Evolutionary conservation across 345 rosid genomes (phyloP).

Genomic region (Microcos paniculata): DNA sequence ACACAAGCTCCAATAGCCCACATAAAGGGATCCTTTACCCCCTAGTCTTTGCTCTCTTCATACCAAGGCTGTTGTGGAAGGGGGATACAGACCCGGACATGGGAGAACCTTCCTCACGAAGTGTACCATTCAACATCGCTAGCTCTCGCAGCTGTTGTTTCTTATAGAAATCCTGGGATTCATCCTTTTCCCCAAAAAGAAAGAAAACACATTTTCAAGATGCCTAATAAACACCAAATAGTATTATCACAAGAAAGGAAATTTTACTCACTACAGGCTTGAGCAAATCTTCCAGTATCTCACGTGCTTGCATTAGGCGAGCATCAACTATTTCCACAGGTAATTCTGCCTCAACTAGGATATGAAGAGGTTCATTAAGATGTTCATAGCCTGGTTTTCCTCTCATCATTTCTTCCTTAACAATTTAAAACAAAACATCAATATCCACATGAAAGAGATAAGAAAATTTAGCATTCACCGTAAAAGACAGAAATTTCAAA

Average conservation of each 20-base stretch:
- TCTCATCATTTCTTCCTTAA: slow-evolving; percentile 93
- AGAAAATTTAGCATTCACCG: background rate
- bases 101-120: slow-evolving; percentile 90
- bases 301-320: slow-evolving; percentile 88
- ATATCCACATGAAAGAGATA: background rate
- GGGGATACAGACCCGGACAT: slow-evolving; percentile 95
- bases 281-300: slow-evolving; percentile 89
- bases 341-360: slow-evolving; percentile 90
- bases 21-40: slow-evolving; percentile 37
- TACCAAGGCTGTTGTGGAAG: slow-evolving; percentile 77
- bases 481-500: background rate
- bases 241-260: background rate
- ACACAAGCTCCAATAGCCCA: slow-evolving; percentile 33
- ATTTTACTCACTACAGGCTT: slow-evolving; percentile 67
- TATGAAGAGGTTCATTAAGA: slow-evolving; percentile 90
- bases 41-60: slow-evolving; percentile 97
- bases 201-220: background rate
- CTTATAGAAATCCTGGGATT: slow-evolving; percentile 92
- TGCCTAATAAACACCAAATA: background rate
- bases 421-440: slow-evolving; percentile 16
- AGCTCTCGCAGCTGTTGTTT: slow-evolving; percentile 96
- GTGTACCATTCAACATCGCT: slow-evolving; percentile 88
- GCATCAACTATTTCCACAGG: slow-evolving; percentile 90
- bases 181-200: slow-evolving; percentile 49
- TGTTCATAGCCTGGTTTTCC: slow-evolving; percentile 98